Conservation (phyloP, 78 protist genomes). For the Protostelium mycophagum region DNA sequence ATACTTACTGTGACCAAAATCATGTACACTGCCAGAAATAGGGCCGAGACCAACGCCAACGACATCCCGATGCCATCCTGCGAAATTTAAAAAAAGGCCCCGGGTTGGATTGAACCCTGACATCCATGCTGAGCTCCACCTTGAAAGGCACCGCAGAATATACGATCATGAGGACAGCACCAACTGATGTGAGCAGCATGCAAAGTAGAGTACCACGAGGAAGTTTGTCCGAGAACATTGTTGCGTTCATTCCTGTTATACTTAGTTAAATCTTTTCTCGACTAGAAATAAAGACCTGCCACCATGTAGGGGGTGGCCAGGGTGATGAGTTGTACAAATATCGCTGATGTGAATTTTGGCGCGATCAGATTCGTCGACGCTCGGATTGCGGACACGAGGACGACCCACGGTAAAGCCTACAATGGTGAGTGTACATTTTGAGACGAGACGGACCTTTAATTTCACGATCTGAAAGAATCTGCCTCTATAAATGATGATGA, state of each 20-base stretch:
- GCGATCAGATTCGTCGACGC: not conserved
- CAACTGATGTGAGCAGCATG: not conserved
- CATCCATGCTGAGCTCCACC: not conserved
- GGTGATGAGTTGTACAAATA: not conserved
- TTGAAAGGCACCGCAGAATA: not conserved
- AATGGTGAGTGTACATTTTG: not conserved
- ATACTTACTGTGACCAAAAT: not conserved
- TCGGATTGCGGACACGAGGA: not conserved
- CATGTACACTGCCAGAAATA: not conserved
- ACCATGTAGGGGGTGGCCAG: not conserved
- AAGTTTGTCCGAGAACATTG: not conserved
- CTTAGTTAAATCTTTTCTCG: not conserved
- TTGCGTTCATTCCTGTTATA: not conserved
- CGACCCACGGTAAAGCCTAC: not conserved
- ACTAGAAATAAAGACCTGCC: not conserved
- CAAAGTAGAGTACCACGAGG: not conserved
- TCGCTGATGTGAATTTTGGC: not conserved
- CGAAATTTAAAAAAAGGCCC: no score
- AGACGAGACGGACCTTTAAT: not conserved
- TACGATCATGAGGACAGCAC: not conserved
- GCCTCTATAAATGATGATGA: not conserved
- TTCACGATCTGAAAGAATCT: not conserved
- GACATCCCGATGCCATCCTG: not conserved
- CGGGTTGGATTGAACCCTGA: no score
- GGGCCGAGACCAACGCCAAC: not conserved